phyloP scores from a whole-genome alignment of 768 basidiomycete genomes.

The Boletus rubroflammeus region DNA sequence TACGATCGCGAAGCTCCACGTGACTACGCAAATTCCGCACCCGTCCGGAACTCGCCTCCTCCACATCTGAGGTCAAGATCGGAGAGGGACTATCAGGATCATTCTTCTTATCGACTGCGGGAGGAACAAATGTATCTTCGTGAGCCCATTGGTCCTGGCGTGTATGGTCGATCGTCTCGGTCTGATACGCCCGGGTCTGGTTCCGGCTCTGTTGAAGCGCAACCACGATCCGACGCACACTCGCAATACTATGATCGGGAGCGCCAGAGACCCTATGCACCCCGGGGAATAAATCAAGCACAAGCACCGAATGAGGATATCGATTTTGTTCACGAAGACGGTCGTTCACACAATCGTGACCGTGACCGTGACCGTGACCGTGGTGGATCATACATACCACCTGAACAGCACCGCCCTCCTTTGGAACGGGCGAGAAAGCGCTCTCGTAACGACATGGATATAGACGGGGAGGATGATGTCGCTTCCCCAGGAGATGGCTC shows the following conservation, averaged over 20 bases:
- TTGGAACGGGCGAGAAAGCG: conserved; percentile 53
- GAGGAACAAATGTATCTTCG: conserved; percentile 30
- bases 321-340: conserved; percentile 55
- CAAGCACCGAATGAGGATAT: conserved; percentile 40
- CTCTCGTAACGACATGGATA: conserved; percentile 60
- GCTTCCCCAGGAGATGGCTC: conserved; percentile 28
- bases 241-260: conserved; percentile 50
- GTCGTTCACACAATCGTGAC: conserved; percentile 35
- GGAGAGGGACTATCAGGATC: conserved; percentile 32
- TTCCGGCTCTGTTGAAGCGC: conserved; percentile 47
- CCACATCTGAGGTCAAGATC: conserved; percentile 37
- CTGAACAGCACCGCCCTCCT: conserved; percentile 38
- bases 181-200: conserved; percentile 58
- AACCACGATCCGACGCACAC: conserved; percentile 47
- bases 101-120: conserved; percentile 29
- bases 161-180: conserved; percentile 42
- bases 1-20: conserved; percentile 35
- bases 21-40: conserved; percentile 28
- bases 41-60: conserved; percentile 41
- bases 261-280: conserved; percentile 46
- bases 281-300: conserved; percentile 47
- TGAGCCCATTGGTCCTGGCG: conserved; percentile 29
- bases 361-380: conserved; percentile 43
- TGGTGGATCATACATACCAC: conserved; percentile 31
- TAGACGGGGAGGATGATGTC: conserved; percentile 52